Evolutionary conservation across 2,329 filamentous ascomycete genomes (phyloP), one percentile per base, ranked within the genome.

Genomic region (Thelonectria blattea): DNA sequence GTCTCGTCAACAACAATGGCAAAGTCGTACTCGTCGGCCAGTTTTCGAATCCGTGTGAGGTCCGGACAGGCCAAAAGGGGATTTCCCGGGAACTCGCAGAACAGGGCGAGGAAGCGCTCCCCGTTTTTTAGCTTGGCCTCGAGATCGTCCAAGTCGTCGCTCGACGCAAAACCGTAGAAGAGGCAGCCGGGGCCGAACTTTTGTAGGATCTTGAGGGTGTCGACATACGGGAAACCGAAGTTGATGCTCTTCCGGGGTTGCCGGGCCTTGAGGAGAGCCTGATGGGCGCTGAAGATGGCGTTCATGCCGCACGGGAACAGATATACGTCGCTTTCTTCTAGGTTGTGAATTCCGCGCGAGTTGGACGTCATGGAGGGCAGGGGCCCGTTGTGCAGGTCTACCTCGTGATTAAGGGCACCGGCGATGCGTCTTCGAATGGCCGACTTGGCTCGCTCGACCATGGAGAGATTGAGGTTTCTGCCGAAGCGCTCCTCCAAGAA

Each of bases 191-290:
- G 91, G 0, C 94, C 95, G 75, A 96, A 98, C 75, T 98, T 99
- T 74, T 98, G 83, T 5, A 98, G 80, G 51, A 97, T 92, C 75
- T 99, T 99, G 56, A 98, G 83, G 0, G 95, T 97, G 76, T 99
- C 95, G 53, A 97, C 92, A 69, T 99, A 99, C 0, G 95, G 93
- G 69, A 99, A 99, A n/a, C 95, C 95, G 71, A 92, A 97, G 71
- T 90, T 93, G 72, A 99, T 88, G 74, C 92, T 96, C 76, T 91
- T 91, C 61, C 85, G 73, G 8, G 82, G 79, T 3, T 88, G 87
- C 39, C 88, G 85, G 1, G 86, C 83, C 52, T 81, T 79, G 63
- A 94, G 79, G 52, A 97, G 80, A 45, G 86, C 86, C 50, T 90
- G 88, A 73, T 99, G 95, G 0, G 91, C 85, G 68, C 92, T 92